Base-by-base conservation (phyloP, 148 eudicot genomes). In the Fallopia convolvulus region DNA sequence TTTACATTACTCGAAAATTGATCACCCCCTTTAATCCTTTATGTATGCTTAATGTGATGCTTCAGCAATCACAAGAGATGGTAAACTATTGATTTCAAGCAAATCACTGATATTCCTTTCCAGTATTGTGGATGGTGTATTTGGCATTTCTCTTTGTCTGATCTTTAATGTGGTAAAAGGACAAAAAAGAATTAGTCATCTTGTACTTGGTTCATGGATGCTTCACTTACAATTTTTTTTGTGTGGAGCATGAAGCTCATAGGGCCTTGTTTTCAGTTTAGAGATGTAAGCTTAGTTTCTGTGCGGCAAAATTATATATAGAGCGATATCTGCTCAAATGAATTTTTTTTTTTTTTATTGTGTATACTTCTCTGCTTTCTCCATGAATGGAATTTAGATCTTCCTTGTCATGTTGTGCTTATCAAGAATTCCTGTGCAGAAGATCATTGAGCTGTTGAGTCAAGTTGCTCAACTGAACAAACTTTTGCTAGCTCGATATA, bases 391-490 rank as follows among this genome's bases (percentile, higher is more conserved):
- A 65, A 65, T 65, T 12, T 32, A 14, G 68, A 60, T 60, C 68
- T 26, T 60, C 68, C 1, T 26, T 26, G 12, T 3, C 36, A 30
- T 12, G 41, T 68, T 33, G 36, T 36, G 9, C 72, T 68, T 36
- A 68, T 68, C 12, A 39, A 68, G 23, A 46, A 23, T 73, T 80
- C 74, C 36, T 76, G 75, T 85, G 89, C 93, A 89, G 93, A 86
- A 86, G 86, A 89, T 87, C 73, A 75, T 81, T 52, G 83, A 84
- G 76, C 84, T 89, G 17, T 79, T 89, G 77, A 83, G 82, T 71
- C 90, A 89, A 80, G 79, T 86, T 78, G 85, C 86, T 18, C 75
- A 79, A 13, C 83, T 87, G 89, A 89, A 86, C 77, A 84, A 83
- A 76, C 18, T 82, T 50, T 52, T 87, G 84, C 74, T 85, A 58